Evolutionary conservation across 352 stramenopile species (phyloP), one percentile per base, ranked within the genome.

Genomic region (Globisporangium mamillatum): DNA sequence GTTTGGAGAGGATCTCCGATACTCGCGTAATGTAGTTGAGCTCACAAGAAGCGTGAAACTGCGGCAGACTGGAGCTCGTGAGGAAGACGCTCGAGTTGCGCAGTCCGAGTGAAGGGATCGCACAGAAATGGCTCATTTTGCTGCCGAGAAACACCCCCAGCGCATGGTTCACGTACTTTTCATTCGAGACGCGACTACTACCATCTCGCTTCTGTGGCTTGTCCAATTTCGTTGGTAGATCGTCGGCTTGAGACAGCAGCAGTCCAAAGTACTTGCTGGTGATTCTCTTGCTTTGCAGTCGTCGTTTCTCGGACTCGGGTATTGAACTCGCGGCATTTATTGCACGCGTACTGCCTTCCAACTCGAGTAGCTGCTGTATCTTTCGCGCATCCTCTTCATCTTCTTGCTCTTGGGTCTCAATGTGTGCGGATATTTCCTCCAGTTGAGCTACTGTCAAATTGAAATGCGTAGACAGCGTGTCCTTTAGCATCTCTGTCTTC

Each of bases 11-110:
- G 8, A 71, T 67, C 8, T 71, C 70, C 0, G 67, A 66, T 0
- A 92, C 73, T 6, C 75, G 77, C 25, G 84, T 60, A 9, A 93
- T 67, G 63, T 88, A 92, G 36, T 68, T 52, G 10, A 75, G 76
- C 38, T 94, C 85, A 25, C 80, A 90, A 0, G 34, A 63, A 6
- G 80, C 64, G 41, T 86, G 69, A 53, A 86, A 79, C 55, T 81
- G 78, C 7, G 80, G 71, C 4, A 79, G 57, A 2, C 59, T 66
- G 3, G 81, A 74, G 18, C 80, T 61, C 2, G 79, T 77, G 24
- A 92, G 46, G 53, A 81, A 90, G 1, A 84, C 44, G 22, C 68
- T 73, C 0, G 79, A 76, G 12, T 55, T 20, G 9, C 63, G 53
- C 46, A 29, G 63, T 20, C 44, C 60, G n/a, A 90, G 70, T 1